Conservation (phyloP, 768 basidiomycete species). For the Pulveroboletus frians region DNA sequence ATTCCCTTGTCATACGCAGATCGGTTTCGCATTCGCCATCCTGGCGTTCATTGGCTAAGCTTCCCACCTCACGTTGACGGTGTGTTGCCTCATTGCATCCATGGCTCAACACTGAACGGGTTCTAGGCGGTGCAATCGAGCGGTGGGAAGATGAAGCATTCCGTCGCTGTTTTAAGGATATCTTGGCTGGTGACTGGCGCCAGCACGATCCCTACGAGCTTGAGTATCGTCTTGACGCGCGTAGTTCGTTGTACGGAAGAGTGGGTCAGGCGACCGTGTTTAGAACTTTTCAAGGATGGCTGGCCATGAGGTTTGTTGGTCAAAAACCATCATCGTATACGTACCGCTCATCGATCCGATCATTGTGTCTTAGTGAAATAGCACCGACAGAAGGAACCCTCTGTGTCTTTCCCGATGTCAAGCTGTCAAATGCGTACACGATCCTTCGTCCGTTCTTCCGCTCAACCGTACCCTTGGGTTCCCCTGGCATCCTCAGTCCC, state of each 20-base stretch:
- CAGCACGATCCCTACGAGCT: constrained; percentile 65
- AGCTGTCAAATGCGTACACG: constrained; percentile 63
- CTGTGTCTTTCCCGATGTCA: constrained; percentile 61
- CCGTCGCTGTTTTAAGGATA: constrained; percentile 55
- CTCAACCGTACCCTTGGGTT: constrained; percentile 37
- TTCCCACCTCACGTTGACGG: constrained; percentile 54
- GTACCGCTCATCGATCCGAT: neutral
- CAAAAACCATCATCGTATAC: neutral
- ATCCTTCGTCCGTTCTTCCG: constrained; percentile 77
- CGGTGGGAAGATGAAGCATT: constrained; percentile 64
- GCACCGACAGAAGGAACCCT: constrained; percentile 66
- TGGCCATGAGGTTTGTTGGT: constrained; percentile 52
- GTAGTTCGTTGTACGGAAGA: constrained; percentile 58
- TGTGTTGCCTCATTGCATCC: constrained; percentile 27
- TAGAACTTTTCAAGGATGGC: constrained; percentile 75
- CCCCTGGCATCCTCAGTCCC: constrained; percentile 41
- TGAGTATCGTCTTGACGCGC: constrained; percentile 52
- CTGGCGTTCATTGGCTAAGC: constrained; percentile 51
- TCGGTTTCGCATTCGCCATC: constrained; percentile 67
- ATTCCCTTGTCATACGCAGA: constrained; percentile 68
- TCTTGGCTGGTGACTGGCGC: constrained; percentile 58
- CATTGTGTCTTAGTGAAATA: constrained; percentile 42
- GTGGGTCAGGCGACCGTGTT: constrained; percentile 51
- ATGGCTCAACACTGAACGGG: neutral
- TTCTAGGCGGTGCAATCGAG: constrained; percentile 63